Evolutionary conservation across 129 eudicot species (phyloP), one percentile per base, ranked within the genome.

Genomic region (Helianthus tuberosus): DNA sequence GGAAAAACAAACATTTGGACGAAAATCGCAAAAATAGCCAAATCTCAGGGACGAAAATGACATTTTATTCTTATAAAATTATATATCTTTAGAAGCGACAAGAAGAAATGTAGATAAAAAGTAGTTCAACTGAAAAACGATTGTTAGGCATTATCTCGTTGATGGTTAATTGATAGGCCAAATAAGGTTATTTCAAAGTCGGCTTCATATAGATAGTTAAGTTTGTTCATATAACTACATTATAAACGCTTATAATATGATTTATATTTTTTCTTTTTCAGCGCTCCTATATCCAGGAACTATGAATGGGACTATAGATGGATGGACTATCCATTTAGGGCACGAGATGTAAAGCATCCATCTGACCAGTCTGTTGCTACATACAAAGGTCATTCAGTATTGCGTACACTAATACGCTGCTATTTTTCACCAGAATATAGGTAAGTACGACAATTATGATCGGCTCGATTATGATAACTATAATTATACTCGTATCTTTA

Each of bases 281-380:
- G 96, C 54, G 68, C 78, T 69, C 75, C 80, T 14, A 83, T 81
- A 71, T 76, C 59, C 57, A 87, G 92, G 82, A 82, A 86, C 49
- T 83, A 74, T 38, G 96, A 91, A 20, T 94, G 97, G 97, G 97
- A 94, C 73, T 94, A 94, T 66, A 84, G 99, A 87, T 94, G 96
- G 93, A 94, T 94, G 99, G 99, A 94, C 46, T 91, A 91, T 70
- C 99, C 97, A n/a, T 54, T 66, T 20, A 75, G 80, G 55, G 92
- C 88, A 63, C 85, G 84, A 51, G 67, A 81, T 41, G 50, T 85
- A 39, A 88, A 70, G 75, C 99, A 88, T 76, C 91, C 96, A 15
- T 23, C 25, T 82, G 99, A 94, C 78, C 99, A 84, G 25, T 94
- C 99, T 32, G 83, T 91, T 59, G 80, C 93, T 17, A 88, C 99